These are phyloP conservation scores for Pelomyxa schiedti DNA, from an alignment of 78 protist genomes.

Conservation along the genomic window DNA sequence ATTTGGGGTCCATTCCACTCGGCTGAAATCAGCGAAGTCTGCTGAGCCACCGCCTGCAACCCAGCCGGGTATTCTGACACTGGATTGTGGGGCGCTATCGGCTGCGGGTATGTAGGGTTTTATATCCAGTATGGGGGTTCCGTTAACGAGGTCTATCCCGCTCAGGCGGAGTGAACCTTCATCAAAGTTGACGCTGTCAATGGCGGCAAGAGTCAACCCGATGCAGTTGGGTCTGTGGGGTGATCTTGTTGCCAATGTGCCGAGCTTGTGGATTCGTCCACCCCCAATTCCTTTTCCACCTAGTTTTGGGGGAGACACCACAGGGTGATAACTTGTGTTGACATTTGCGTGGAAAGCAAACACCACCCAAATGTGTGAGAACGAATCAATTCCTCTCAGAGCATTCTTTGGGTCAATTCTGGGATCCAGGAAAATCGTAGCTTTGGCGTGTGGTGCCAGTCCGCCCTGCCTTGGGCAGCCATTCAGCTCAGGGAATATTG, in stretches of 20 bases:
- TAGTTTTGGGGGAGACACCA: slow-evolving; percentile 12
- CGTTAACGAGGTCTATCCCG: slow-evolving; percentile 71
- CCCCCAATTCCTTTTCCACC: too few species aligned
- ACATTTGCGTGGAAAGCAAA: not conserved
- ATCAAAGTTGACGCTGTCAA: slow-evolving; percentile 5
- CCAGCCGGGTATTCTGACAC: slow-evolving; percentile 27
- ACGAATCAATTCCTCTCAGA: not conserved
- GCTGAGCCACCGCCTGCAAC: too few species aligned
- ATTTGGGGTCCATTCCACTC: not conserved
- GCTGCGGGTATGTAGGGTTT: slow-evolving; percentile 54
- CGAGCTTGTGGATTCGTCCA: too few species aligned
- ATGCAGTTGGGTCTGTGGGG: slow-evolving; percentile 36
- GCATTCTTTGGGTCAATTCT: not conserved
- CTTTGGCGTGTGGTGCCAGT: slow-evolving; percentile 24
- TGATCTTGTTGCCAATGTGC: slow-evolving; percentile 31
- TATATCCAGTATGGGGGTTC: slow-evolving; percentile 69
- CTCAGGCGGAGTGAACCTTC: slow-evolving; percentile 20
- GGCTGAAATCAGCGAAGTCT: not conserved
- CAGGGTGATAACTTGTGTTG: not conserved
- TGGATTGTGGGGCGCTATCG: slow-evolving; percentile 32
- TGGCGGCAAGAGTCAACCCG: slow-evolving; percentile 2
- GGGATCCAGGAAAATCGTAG: slow-evolving; percentile 4
- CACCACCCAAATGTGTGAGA: slow-evolving; percentile 37
- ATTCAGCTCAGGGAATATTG: not conserved
- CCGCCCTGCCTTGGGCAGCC: slow-evolving; percentile 45